Base-by-base conservation (phyloP, 805 yeast species). In the Brettanomyces sp. region DNA sequence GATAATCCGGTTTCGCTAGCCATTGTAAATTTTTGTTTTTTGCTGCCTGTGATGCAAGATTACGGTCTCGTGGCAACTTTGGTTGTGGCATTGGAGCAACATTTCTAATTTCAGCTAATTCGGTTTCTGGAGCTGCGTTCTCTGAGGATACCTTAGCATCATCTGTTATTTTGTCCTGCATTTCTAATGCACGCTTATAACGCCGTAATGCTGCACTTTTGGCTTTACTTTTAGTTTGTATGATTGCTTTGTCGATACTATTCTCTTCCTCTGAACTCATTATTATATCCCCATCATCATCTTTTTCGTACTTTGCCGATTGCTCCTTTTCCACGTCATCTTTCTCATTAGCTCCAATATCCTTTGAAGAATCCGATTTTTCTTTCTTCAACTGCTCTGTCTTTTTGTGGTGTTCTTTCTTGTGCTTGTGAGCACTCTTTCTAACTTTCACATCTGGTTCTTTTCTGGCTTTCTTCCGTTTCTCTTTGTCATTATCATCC, bases 21-120 rank as follows among this genome's bases (percentile, higher is more conserved):
- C 95, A 87, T 60, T 76, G 70, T 42, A 79, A 56, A 48, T 69
- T 72, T 38, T 63, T 57, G 36, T 66, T 63, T n/a, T 57, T 54
- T 35, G 57, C 45, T 14, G 59, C 56, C 14, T 57, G 52, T 3
- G 71, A 59, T 6, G 64, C 49, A 21, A 79, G 59, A 44, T 59
- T 61, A 39, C 61, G 60, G 53, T 80, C 84, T 46, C 67, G 66
- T 3, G 86, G 87, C 25, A 81, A 64, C 33, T 68, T 79, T 0
- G 95, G 95, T 61, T 88, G 96, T 1, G 98, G 97, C 38, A 91
- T 66, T 18, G 96, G 95, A 5, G 74, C 80, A 37, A 91, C 61
- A 40, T 66, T 72, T 55, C 66, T 72, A 5, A 22, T 23, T n/a
- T 59, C 63, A 4, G 53, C 59, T 7, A 12, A 48, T 56, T 4